phyloP scores from a whole-genome alignment of 1,139 yeast species.

The Arxiozyma slooffiae region DNA sequence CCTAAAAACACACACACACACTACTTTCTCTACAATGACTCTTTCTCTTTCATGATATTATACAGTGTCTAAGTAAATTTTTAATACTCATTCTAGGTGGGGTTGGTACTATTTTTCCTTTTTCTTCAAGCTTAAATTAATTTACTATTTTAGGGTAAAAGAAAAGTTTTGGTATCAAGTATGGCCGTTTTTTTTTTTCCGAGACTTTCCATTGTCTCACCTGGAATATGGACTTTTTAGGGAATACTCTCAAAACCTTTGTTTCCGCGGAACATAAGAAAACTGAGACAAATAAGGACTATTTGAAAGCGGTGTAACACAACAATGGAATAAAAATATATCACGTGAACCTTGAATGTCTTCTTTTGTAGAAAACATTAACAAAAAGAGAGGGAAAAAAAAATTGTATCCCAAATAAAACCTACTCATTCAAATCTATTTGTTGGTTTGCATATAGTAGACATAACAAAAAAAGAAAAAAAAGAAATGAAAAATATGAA shows the following conservation, averaged over 20 bases:
- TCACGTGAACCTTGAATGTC: no score
- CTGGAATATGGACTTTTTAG: no score
- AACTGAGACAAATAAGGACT: not conserved
- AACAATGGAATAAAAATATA: no score
- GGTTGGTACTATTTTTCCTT: not conserved
- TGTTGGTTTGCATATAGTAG: not conserved
- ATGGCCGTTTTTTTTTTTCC: no score
- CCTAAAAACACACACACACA: no score
- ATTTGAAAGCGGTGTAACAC: no score
- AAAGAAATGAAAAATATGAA: no score
- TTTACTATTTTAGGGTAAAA: not conserved
- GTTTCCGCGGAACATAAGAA: not conserved
- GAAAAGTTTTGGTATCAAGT: not conserved
- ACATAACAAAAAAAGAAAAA: no score
- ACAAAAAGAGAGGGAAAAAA: no score
- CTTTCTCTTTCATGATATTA: no score
- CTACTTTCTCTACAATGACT: not conserved
- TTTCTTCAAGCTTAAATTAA: no score
- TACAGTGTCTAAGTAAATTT: not conserved
- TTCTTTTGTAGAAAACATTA: no score
- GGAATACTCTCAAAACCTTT: not conserved
- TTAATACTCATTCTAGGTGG: not conserved
- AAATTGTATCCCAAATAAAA: not conserved
- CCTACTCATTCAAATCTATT: not conserved
- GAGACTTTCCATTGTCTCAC: not conserved